Base-by-base conservation (phyloP, 306 rosid genomes). In the Pterocarpus macrocarpus region DNA sequence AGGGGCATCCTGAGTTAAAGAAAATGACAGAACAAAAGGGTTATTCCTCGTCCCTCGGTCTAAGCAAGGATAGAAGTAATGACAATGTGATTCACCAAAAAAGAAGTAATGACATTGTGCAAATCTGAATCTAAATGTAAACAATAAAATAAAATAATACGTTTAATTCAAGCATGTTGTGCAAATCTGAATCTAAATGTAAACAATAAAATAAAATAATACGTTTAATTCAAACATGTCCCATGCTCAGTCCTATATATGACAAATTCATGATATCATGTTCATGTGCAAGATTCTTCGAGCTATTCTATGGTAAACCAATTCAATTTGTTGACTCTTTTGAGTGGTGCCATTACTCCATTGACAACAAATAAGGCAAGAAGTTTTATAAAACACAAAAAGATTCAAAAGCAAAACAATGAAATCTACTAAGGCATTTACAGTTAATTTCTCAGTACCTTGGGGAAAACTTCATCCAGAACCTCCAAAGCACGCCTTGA, bases 401-500 rank as follows among this genome's bases (percentile, higher is more conserved):
- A 28, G 0, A 34, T 47, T 64, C 14, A 72, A 41, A 33, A 22
- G 28, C 5, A 32, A 33, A 65, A 35, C 4, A 65, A 13, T 0
- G 39, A 15, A 77, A 65, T 77, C 7, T 11, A 1, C 2, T 12
- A 2, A 34, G 4, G 32, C 67, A 61, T 49, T 15, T 47, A 15
- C 2, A 62, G 6, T 10, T 1, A 2, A 28, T 32, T 49, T 52
- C 3, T 30, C 2, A 1, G 6, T 75, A 91, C 95, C 97, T 90
- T 89, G 0, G 97, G 97, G 16, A 95, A 93, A 80, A 93, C 64
- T 77, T 91, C 83, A 73, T 91, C 91, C 2, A 93, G 30, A 84
- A 95, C 92, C 78, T 75, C 85, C 52, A 93, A 68, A 83, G 92
- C 99, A 14, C 87, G 89, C 74, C 95, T 90, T 66, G 99, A 90